Conservation (phyloP, 2,329 filamentous ascomycete species). For the Colletotrichum lentis region DNA sequence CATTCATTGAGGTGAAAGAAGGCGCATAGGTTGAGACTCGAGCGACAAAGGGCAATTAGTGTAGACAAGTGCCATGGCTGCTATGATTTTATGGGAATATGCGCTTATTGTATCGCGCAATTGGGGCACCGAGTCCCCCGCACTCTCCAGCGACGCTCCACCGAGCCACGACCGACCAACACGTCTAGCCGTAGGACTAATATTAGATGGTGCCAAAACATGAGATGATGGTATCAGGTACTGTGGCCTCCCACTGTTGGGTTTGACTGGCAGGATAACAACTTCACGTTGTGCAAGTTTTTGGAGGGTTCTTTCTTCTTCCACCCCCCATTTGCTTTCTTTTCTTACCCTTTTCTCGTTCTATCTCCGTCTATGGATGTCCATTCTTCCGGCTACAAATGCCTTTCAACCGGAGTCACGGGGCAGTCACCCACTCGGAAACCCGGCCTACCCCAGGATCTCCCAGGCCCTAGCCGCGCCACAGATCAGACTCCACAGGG, state of each 20-base stretch:
- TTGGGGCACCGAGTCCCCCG: neutral
- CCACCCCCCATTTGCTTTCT: neutral
- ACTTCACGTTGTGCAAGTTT: neutral
- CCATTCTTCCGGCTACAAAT: neutral
- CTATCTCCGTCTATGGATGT: neutral
- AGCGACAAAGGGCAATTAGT: constrained; percentile 1
- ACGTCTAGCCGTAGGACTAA: neutral
- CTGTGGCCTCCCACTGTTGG: no score
- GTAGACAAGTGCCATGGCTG: neutral
- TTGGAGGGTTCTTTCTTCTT: neutral
- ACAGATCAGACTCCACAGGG: constrained; percentile 15
- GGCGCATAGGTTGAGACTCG: neutral
- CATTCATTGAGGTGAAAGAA: no score
- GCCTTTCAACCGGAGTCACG: neutral
- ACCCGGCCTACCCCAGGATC: constrained; percentile 29
- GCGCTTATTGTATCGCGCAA: neutral
- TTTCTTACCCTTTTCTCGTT: neutral
- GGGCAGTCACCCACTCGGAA: neutral
- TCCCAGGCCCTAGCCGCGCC: constrained; percentile 17
- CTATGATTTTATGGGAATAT: neutral
- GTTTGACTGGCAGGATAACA: neutral
- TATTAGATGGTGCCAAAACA: neutral
- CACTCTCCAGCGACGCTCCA: constrained; percentile 11
- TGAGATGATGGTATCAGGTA: neutral
- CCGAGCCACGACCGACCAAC: neutral